Conservation (phyloP, 352 stramenopile species). For the Pythium volutum region DNA sequence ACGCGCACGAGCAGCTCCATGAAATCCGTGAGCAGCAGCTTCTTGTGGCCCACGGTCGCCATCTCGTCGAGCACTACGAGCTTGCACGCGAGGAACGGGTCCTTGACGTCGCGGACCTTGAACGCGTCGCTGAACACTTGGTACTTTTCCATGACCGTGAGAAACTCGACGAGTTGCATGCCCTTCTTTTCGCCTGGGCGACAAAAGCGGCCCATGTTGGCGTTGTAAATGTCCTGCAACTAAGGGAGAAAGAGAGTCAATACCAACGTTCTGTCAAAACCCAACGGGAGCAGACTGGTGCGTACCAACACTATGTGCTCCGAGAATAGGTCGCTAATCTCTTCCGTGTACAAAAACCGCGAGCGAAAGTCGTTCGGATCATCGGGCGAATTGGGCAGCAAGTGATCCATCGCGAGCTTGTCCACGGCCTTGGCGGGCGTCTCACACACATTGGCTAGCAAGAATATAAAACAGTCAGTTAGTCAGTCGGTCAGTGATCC, state of each 20-base stretch:
- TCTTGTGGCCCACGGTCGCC: conserved; percentile 63
- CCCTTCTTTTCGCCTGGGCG: conserved; percentile 73
- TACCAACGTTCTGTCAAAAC: too few species aligned
- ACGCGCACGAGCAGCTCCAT: conserved; percentile 74
- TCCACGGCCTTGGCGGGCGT: conserved; percentile 65
- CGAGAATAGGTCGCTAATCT: conserved; percentile 68
- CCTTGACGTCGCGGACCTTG: conserved; percentile 60
- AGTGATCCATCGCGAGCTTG: conserved; percentile 59
- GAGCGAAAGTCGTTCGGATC: conserved; percentile 72
- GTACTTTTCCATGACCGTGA: conserved; percentile 56
- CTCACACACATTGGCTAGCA: conserved; percentile 57
- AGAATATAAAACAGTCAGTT: neutral
- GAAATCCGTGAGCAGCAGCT: conserved; percentile 72
- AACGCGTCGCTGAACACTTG: conserved; percentile 67
- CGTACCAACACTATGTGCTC: conserved; percentile 68
- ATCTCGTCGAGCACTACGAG: conserved; percentile 75
- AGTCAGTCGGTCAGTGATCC: neutral
- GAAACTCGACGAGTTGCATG: conserved; percentile 72
- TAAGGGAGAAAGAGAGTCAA: conserved; percentile 9
- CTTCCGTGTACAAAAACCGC: conserved; percentile 72
- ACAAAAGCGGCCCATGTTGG: conserved; percentile 71
- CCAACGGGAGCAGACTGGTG: too few species aligned
- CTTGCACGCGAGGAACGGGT: conserved; percentile 71
- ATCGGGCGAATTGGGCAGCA: conserved; percentile 42
- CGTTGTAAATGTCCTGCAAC: conserved; percentile 73